Evolutionary conservation across 2,329 filamentous ascomycete species (phyloP).

Genomic region (Helicocarpus griseus): DNA sequence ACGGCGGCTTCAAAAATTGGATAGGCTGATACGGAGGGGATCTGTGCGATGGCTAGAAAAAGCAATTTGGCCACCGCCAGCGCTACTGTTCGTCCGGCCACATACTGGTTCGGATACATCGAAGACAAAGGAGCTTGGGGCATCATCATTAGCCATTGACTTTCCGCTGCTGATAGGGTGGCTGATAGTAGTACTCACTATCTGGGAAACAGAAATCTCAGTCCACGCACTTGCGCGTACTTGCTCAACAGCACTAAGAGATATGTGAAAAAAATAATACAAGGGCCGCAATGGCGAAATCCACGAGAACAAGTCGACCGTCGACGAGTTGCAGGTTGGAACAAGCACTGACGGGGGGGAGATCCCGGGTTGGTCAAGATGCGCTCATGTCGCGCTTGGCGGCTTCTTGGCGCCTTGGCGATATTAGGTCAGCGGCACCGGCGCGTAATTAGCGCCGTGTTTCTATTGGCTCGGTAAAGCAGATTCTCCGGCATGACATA

Average conservation of each 20-base stretch:
- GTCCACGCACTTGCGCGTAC: neutral
- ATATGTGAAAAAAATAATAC: neutral
- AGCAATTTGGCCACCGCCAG: conserved; percentile 34
- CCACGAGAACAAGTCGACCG: neutral
- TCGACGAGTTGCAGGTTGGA: neutral
- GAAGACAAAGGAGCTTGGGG: neutral
- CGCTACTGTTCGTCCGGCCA: conserved; percentile 29
- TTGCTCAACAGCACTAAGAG: neutral
- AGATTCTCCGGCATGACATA: too few species aligned
- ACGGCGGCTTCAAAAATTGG: conserved; percentile 21
- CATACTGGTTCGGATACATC: conserved; percentile 21
- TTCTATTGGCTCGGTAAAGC: too few species aligned
- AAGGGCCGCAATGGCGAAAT: neutral
- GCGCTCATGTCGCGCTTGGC: too few species aligned
- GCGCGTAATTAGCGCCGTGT: too few species aligned
- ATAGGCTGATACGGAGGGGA: conserved; percentile 30
- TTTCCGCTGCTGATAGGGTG: neutral
- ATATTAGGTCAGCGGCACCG: neutral
- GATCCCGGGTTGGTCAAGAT: neutral
- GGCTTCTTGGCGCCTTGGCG: neutral
- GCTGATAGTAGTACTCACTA: neutral
- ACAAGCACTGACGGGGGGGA: neutral
- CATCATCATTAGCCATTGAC: neutral
- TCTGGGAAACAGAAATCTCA: neutral
- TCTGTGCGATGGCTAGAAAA: conserved; percentile 25